Conservation (phyloP, 2,329 filamentous ascomycete species). For the Calonectria ilicicola region DNA sequence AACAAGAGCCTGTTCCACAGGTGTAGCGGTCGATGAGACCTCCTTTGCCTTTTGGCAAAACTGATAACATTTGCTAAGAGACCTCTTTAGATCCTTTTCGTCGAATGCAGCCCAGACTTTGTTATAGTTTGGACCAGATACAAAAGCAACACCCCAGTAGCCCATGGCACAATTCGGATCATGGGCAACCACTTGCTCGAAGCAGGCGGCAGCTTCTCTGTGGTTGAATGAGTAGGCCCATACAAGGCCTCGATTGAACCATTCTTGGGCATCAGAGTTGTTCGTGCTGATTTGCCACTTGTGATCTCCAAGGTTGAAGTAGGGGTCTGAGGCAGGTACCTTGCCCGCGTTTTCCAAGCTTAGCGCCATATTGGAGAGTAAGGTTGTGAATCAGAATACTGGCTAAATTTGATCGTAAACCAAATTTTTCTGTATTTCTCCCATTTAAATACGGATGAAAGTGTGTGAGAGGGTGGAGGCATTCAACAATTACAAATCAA, state of each 20-base stretch:
- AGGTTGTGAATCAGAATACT: not conserved
- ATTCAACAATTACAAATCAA: not conserved
- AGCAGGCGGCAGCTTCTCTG: conserved; percentile 74
- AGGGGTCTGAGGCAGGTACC: not conserved
- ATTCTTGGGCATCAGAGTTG: conserved; percentile 56
- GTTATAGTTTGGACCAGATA: conserved; percentile 80
- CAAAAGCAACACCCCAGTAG: conserved; percentile 77
- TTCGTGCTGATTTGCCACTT: not conserved
- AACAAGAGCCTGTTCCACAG: conserved; percentile 70
- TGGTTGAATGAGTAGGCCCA: conserved; percentile 84
- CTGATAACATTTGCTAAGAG: not conserved
- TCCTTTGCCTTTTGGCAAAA: not conserved
- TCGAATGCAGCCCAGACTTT: conserved; percentile 72
- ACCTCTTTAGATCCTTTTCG: not conserved
- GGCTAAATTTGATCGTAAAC: not conserved
- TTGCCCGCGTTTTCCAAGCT: not conserved
- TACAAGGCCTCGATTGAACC: conserved; percentile 79
- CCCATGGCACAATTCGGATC: conserved; percentile 71
- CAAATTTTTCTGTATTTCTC: not conserved
- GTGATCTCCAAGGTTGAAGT: not conserved
- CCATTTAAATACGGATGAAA: not conserved
- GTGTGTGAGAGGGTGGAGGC: too few relatives aligned
- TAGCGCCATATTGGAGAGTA: not conserved
- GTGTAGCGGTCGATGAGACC: not conserved
- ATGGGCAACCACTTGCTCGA: conserved; percentile 65